Base-by-base conservation (phyloP, 23 red algal genomes). In the Gracilariopsis chorda region DNA sequence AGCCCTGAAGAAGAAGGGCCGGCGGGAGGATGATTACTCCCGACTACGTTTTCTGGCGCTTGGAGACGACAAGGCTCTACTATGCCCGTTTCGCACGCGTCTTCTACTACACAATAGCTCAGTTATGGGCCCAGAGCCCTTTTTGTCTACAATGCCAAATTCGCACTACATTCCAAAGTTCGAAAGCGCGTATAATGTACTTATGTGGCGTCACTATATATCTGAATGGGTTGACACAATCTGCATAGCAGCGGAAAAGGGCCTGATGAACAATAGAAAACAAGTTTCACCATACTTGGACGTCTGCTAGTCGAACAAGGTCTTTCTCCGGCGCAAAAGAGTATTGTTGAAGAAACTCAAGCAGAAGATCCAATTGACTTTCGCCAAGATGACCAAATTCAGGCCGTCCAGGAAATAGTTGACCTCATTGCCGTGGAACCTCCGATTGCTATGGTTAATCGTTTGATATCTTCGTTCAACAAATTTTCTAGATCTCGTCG, bases 391-490 rank as follows among this genome's bases (percentile, higher is more conserved):
- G 63, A 87, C 2, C 58, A 36, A 30, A 39, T 87, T 10, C 14
- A 87, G 29, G 43, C 82, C 3, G 40, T 48, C 10, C 48, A 48
- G 11, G 35, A 71, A 70, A 87, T 87, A 14, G 43, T 87, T 37
- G 20, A 56, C 4, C 63, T 87, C 9, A 36, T 87, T 17, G 82
- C 61, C 8, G 35, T 73, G 7, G 44, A 87, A 52, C 63, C 82
- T 4, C 82, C 82, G 0, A 87, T 51, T 52, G 35, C 61, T 11
- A 30, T 87, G 2, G 62, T 87, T 8, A 87, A 56, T 16, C 49
- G 82, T 11, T 30, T 87, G 19, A 71, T 87, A 32, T 73, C 62
- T 52, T 87, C 82, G 3, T 87, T 51, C 62, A 32, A 87, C 2
- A 73, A 71, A 46, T 60, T 87, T 10, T 48, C 45, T 0, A 20